phyloP scores from a whole-genome alignment of 352 stramenopile species.

The Phytopythium sindhum region DNA sequence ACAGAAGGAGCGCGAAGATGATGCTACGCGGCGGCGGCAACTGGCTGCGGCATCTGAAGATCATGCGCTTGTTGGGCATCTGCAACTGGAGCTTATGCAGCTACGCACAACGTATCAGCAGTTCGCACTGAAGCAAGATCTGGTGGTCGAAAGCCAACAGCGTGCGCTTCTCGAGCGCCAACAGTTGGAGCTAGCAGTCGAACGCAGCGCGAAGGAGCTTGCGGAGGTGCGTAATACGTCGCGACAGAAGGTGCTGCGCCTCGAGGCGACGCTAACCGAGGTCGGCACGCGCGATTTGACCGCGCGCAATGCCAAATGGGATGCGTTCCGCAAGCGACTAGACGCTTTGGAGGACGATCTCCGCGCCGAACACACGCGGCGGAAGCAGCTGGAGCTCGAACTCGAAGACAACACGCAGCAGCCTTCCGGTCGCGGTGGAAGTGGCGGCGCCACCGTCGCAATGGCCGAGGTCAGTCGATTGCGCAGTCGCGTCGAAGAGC shows the following conservation, averaged over 20 bases:
- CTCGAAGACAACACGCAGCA: conserved; percentile 42
- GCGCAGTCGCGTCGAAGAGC: conserved; percentile 52
- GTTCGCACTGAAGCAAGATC: conserved; percentile 70
- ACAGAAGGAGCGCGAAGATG: conserved; percentile 56
- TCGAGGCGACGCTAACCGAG: conserved; percentile 44
- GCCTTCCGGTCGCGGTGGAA: background rate
- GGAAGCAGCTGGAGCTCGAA: conserved; percentile 59
- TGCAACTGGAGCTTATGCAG: conserved; percentile 90
- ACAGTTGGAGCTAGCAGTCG: conserved; percentile 54
- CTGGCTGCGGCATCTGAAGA: conserved; percentile 84
- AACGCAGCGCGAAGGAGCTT: conserved; percentile 36
- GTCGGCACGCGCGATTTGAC: conserved; percentile 59
- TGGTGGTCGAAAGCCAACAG: conserved; percentile 45
- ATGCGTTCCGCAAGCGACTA: conserved; percentile 68
- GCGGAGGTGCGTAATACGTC: conserved; percentile 32
- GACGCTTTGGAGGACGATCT: conserved; percentile 66
- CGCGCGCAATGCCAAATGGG: conserved; percentile 60
- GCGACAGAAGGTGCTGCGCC: conserved; percentile 27
- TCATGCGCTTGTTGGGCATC: conserved; percentile 84
- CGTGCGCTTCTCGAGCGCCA: conserved; percentile 48
- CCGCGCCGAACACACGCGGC: conserved; percentile 41
- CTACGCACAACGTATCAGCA: conserved; percentile 84
- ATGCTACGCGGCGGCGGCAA: conserved; percentile 20
- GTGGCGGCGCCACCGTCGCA: conserved; percentile 22
- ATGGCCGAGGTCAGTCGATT: conserved; percentile 36